phyloP scores from a whole-genome alignment of 164 flowering plant species.

The Umbellularia californica region DNA sequence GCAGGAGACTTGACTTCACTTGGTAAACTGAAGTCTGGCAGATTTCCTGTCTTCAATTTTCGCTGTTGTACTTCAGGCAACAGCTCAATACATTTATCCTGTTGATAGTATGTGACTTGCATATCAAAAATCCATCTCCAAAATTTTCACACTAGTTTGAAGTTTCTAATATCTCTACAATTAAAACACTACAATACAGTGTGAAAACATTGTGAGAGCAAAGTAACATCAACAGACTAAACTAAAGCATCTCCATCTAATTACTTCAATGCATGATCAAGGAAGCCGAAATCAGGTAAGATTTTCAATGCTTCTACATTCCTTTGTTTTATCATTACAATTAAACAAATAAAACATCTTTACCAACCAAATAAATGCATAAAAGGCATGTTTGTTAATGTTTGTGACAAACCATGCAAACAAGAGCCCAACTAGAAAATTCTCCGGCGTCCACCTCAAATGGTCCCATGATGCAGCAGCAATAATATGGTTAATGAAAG shows the following conservation, averaged over 20 bases:
- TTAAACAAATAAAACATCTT: no score
- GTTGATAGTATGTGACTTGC: conserved; percentile 13
- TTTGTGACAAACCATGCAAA: no score
- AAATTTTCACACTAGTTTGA: not conserved
- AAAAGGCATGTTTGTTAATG: no score
- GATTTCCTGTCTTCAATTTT: conserved; percentile 50
- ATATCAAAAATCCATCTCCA: not conserved
- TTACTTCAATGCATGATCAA: not conserved
- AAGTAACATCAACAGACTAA: not conserved
- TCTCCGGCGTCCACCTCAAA: no score
- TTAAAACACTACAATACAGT: not conserved
- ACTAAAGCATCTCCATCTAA: not conserved
- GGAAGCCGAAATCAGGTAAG: not conserved
- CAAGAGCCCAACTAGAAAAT: no score
- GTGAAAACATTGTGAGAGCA: not conserved
- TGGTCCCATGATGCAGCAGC: no score
- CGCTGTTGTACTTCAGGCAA: conserved; percentile 72
- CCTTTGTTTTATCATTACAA: no score
- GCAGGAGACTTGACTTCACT: conserved; percentile 30
- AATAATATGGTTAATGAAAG: no score
- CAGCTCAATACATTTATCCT: conserved; percentile 72
- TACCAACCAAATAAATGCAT: no score
- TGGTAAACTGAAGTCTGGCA: conserved; percentile 23
- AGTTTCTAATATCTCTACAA: not conserved
- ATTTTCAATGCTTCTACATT: no score